phyloP scores from a whole-genome alignment of 768 basidiomycete species.

The Tephrocybe sp. region DNA sequence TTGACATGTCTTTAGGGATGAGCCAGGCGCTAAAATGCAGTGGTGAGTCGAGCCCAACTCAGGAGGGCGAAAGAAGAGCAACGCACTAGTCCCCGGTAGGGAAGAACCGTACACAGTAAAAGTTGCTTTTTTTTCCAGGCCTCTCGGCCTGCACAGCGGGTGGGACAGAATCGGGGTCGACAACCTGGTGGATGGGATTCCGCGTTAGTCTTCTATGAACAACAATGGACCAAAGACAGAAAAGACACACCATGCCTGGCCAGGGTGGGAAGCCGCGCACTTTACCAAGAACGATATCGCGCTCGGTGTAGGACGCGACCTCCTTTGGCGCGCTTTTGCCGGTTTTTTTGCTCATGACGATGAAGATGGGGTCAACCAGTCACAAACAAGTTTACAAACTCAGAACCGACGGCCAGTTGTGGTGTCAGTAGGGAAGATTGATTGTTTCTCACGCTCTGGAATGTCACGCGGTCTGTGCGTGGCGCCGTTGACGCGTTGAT shows the following conservation, averaged over 20 bases:
- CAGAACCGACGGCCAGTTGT: neutral
- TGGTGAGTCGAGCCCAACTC: neutral
- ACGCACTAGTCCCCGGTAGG: slow-evolving; percentile 92
- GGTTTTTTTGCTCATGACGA: slow-evolving; percentile 53
- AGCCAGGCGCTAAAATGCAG: slow-evolving; percentile 71
- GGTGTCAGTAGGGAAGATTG: neutral
- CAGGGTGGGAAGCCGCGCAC: slow-evolving; percentile 93
- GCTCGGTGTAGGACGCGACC: slow-evolving; percentile 54
- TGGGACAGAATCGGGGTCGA: slow-evolving; percentile 70
- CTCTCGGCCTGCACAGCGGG: slow-evolving; percentile 62
- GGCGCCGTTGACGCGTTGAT: too few relatives aligned
- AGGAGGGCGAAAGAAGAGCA: slow-evolving; percentile 7
- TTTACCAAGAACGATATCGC: slow-evolving; percentile 90
- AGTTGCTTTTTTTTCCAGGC: slow-evolving; percentile 71
- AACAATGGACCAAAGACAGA: neutral
- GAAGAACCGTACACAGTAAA: slow-evolving; percentile 82
- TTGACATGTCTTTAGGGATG: slow-evolving; percentile 75
- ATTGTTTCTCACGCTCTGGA: too few relatives aligned
- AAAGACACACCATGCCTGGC: slow-evolving; percentile 84
- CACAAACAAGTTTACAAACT: neutral
- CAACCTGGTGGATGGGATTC: slow-evolving; percentile 52
- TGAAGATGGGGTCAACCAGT: neutral
- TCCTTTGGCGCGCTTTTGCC: slow-evolving; percentile 36
- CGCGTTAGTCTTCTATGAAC: neutral
- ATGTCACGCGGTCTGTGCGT: too few relatives aligned